Conservation (phyloP, 768 basidiomycete genomes). For the Russula brevipes region DNA sequence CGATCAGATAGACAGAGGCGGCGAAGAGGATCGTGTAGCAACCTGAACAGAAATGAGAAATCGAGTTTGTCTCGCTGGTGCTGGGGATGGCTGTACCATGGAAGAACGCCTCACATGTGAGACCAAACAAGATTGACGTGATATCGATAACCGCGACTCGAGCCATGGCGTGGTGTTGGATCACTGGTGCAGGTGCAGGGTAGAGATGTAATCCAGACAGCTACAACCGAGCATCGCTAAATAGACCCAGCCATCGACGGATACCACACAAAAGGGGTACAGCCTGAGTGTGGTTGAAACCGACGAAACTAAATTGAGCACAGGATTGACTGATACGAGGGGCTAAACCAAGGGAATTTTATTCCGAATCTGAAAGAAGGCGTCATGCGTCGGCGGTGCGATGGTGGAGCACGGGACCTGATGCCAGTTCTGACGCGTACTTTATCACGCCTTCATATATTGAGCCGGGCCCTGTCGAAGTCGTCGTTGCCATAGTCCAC, state of each 20-base stretch:
- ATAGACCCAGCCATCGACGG: background rate
- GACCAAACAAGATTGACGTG: conserved; percentile 35
- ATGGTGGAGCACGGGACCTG: too few relatives aligned
- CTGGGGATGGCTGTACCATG: conserved; percentile 32
- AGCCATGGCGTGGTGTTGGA: background rate
- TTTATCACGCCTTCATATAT: too few relatives aligned
- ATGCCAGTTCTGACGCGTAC: too few relatives aligned
- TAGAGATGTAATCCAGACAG: background rate
- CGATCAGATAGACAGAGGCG: conserved; percentile 1
- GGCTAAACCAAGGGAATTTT: too few relatives aligned
- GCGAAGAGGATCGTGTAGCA: conserved; percentile 8
- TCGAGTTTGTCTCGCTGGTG: conserved; percentile 23
- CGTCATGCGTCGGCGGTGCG: too few relatives aligned
- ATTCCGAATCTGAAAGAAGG: background rate
- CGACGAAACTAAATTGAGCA: background rate
- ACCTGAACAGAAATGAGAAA: background rate
- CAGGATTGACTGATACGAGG: too few relatives aligned
- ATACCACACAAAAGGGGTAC: background rate
- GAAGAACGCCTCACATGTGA: conserved; percentile 34
- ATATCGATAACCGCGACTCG: conserved; percentile 30
- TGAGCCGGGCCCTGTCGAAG: too few relatives aligned
- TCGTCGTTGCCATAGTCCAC: background rate
- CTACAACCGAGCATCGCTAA: background rate
- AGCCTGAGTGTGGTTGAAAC: background rate
- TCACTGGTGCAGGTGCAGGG: background rate